Evolutionary conservation across 2,329 filamentous ascomycete species (phyloP).

Genomic region (Fusarium staphyleae): DNA sequence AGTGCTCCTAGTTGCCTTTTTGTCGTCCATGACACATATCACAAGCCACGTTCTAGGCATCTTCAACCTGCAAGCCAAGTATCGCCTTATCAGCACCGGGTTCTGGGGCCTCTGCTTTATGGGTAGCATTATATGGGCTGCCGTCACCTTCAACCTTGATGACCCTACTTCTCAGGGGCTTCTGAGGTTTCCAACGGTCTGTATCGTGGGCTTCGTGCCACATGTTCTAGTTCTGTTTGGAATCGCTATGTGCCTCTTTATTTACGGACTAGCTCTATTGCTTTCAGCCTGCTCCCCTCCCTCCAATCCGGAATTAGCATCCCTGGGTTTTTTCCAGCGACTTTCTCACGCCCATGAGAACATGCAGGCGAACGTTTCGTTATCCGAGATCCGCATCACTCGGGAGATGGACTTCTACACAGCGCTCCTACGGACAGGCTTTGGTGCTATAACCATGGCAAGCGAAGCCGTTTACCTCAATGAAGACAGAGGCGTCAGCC

Average conservation of each 20-base stretch:
- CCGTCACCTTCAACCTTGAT: conserved; percentile 66
- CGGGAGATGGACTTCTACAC: conserved; percentile 97
- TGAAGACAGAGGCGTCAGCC: conserved; percentile 78
- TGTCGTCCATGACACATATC: conserved; percentile 89
- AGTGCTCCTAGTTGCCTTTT: conserved; percentile 81
- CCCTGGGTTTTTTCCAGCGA: conserved; percentile 62
- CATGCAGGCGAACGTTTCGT: conserved; percentile 88
- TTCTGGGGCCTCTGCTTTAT: conserved; percentile 94
- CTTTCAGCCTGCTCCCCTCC: conserved; percentile 67
- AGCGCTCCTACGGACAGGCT: conserved; percentile 83
- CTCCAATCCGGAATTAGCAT: conserved; percentile 36
- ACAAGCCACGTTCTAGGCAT: conserved; percentile 85
- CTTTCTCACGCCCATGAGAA: conserved; percentile 79
- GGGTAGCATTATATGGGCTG: conserved; percentile 80
- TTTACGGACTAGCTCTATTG: conserved; percentile 79
- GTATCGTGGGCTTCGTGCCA: conserved; percentile 92
- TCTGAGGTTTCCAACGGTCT: conserved; percentile 90
- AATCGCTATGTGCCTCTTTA: conserved; percentile 75
- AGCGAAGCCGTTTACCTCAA: conserved; percentile 96
- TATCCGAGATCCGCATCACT: conserved; percentile 80
- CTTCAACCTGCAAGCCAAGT: conserved; percentile 78
- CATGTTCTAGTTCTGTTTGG: conserved; percentile 87
- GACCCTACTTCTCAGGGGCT: conserved; percentile 70
- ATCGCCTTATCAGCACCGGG: conserved; percentile 84
- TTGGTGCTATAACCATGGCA: conserved; percentile 87